Evolutionary conservation across 441 rosid species (phyloP).

Genomic region (Eruca vesicaria): DNA sequence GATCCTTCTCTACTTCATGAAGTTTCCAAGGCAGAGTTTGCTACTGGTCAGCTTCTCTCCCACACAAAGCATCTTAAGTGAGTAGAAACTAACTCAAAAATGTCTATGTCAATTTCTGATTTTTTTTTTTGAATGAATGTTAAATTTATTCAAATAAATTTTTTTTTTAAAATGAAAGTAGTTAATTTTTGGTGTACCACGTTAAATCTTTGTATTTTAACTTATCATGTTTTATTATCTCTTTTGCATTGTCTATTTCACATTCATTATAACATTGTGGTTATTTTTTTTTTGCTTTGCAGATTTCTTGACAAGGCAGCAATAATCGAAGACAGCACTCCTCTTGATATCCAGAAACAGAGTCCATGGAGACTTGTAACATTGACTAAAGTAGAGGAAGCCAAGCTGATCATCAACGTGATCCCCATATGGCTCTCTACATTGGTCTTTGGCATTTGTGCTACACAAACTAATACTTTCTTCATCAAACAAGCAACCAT

Average conservation of each 20-base stretch:
- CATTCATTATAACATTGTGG: neutral
- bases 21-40: constrained; percentile 36
- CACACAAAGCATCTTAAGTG: constrained; percentile 73
- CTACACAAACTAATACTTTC: constrained; percentile 74
- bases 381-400: constrained; percentile 75
- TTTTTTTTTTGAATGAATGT: too few relatives aligned
- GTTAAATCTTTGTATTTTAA: neutral
- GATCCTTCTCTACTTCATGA: constrained; percentile 49
- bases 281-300: constrained; percentile 3
- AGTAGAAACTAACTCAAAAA: constrained; percentile 8
- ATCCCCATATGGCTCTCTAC: constrained; percentile 79
- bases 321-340: constrained; percentile 34
- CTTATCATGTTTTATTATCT: neutral
- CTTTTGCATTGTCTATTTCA: neutral
- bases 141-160: too few relatives aligned
- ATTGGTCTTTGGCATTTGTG: constrained; percentile 70
- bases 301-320: constrained; percentile 96
- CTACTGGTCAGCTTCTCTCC: constrained; percentile 52
- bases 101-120: neutral
- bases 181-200: neutral
- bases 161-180: too few relatives aligned
- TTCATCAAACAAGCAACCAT: constrained; percentile 77
- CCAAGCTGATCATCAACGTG: constrained; percentile 78
- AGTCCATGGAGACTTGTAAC: constrained; percentile 74
- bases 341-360: constrained; percentile 31